These are phyloP conservation scores for Cladobotryum protrusum DNA, from an alignment of 2,329 filamentous ascomycete species.

Conservation along the genomic window DNA sequence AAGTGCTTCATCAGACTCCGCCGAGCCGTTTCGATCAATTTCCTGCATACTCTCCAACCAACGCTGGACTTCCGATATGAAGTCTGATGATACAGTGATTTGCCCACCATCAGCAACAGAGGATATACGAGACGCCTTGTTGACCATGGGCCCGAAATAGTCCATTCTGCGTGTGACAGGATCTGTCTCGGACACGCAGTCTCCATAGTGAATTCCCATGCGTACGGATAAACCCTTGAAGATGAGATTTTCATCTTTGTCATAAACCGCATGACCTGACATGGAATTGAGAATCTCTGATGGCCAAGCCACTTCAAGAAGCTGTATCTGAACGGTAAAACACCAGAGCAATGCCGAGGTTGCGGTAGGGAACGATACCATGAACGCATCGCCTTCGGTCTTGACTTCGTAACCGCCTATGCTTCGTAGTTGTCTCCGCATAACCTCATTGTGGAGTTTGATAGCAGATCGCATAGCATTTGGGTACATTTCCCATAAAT, in stretches of 20 bases:
- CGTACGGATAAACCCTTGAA: constrained; percentile 91
- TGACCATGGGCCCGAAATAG: constrained; percentile 99
- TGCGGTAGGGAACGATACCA: constrained; percentile 96
- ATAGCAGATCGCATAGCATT: constrained; percentile 95
- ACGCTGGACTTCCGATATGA: constrained; percentile 90
- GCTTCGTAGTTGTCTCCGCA: constrained; percentile 85
- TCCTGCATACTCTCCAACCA: constrained; percentile 87
- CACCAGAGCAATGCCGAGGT: constrained; percentile 94
- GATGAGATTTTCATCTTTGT: constrained; percentile 81
- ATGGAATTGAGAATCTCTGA: constrained; percentile 83
- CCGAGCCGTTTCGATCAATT: constrained; percentile 62
- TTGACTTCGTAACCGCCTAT: constrained; percentile 99
- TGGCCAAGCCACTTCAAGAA: constrained; percentile 89
- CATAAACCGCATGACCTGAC: constrained; percentile 73
- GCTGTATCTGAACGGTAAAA: constrained; percentile 83
- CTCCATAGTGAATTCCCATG: constrained; percentile 96
- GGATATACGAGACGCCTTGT: constrained; percentile 89
- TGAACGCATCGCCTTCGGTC: constrained; percentile 98
- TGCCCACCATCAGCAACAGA: constrained; percentile 93
- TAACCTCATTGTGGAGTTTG: constrained; percentile 94
- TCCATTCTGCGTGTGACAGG: constrained; percentile 98
- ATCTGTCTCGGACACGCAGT: constrained; percentile 89
- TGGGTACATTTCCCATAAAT: constrained; percentile 91
- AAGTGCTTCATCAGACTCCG: constrained; percentile 60
- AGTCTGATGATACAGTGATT: constrained; percentile 94